Base-by-base conservation (phyloP, 768 basidiomycete genomes). In the Boletales sp. region DNA sequence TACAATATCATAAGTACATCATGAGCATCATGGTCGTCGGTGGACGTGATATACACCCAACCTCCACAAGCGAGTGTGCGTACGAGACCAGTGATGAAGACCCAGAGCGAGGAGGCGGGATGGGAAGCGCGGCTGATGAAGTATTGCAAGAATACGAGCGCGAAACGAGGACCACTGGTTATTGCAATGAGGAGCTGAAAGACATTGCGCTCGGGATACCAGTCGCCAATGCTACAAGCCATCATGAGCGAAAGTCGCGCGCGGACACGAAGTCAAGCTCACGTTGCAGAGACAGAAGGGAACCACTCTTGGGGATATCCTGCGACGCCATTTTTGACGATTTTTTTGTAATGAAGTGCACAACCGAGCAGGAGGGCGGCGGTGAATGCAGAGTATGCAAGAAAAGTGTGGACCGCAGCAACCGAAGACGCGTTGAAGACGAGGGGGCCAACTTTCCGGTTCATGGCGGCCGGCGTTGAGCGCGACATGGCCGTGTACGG, bases 41-140 rank as follows among this genome's bases (percentile, higher is more conserved):
- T 81, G 3, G 88, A 89, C 0, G 93, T 94, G 60, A 94, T 82
- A 59, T 84, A 95, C 28, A 94, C 90, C 92, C 92, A 95, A 25
- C 93, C 91, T 31, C 90, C 93, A 59, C 92, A 94, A 3, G 81
- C 76, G 31, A 94, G 65, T 0, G 92, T 92, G 51, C 92, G 75
- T 15, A 88, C 63, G 18, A 91, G 55, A 0, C 90, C 90, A 35
- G 75, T 70, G 9, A 81, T 57, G 33, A 86, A 77, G 17, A 91
- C 71, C 42, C 83, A 56, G 9, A 68, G 70, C 0, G 84, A 74
- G 11, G 80, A 70, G 42, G 55, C 65, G 6, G 80, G 77, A 8
- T 61, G 54, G 8, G 66, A 53, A 0, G 74, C 67, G 40, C 76
- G 72, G 41, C 81, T 74, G 45, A 86, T 70, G 51, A 79, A 77